Percentiles rank a stretch among this genome's conserved stretches.
Evolutionary conservation across 73 alveolate species (phyloP).

Genomic region (Paramecium caudatum): DNA sequence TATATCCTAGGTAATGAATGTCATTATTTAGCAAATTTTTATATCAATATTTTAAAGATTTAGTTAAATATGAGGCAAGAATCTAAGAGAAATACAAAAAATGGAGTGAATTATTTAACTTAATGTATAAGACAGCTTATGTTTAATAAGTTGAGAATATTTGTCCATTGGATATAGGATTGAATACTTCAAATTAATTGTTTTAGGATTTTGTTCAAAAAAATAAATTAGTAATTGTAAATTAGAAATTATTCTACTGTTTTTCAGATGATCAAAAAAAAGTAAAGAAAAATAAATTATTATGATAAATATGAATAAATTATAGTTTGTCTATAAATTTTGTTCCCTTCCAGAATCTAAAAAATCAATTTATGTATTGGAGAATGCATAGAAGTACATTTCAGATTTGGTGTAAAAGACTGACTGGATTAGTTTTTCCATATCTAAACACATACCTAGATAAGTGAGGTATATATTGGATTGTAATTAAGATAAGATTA

Average conservation of each 20-base stretch:
- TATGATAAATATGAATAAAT: constrained; percentile 43
- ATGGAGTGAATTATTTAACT: background rate
- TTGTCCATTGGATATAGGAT: no score
- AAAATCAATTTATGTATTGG: constrained; percentile 65
- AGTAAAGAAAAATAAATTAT: constrained; percentile 13
- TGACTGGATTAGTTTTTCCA: constrained; percentile 73
- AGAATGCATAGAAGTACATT: constrained; percentile 66
- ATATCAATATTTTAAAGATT: background rate
- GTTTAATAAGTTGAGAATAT: no score
- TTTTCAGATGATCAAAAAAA: constrained; percentile 20
- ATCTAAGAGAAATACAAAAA: background rate
- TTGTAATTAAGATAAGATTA: constrained; percentile 40
- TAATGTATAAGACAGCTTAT: background rate
- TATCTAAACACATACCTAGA: constrained; percentile 51
- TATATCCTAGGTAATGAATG: background rate
- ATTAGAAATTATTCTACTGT: constrained; percentile 3
- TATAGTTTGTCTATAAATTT: constrained; percentile 46
- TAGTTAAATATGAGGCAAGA: background rate
- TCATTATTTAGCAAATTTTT: background rate
- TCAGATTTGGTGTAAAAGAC: constrained; percentile 41
- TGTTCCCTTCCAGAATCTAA: constrained; percentile 6
- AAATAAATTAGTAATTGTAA: background rate
- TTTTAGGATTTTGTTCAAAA: no score
- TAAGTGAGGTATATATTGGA: constrained; percentile 14
- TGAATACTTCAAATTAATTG: no score